Base-by-base conservation (phyloP, 805 yeast species). In the Candida parachauliodes region DNA sequence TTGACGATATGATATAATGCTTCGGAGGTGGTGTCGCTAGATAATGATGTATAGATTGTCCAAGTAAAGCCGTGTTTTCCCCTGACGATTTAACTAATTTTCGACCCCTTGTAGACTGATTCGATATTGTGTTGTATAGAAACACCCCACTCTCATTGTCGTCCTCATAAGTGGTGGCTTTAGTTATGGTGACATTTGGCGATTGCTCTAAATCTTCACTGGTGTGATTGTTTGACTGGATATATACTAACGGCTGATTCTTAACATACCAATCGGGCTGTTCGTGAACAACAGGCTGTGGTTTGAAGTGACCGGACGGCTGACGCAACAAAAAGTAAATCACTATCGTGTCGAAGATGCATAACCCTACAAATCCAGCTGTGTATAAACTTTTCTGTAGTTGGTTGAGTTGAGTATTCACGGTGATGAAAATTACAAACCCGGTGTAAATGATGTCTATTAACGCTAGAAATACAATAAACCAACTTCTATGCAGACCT, bases 211-310 rank as follows among this genome's bases (percentile, higher is more conserved):
- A 16, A 18, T 29, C 24, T 6, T 9, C 24, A 18, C 12, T 17
- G 8, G 23, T 29, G 16, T 24, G 28, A 8, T 14, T 14, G 5
- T 10, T 9, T 14, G 28, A n/a, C 12, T 34, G 17, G n/a, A n/a
- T n/a, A 17, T 7, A 32, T 29, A 34, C 32, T 34, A 39, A 41
- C 35, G 28, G 39, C 47, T 41, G 55, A 54, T 40, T 40, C 17
- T 37, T 31, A 14, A 60, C 54, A 49, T 64, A 65, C 72, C 70
- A 65, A 38, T 60, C 66, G 1, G 69, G 68, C 32, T 60, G 59
- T 28, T 26, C 39, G 25, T 41, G 29, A 29, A 38, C 15, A 23
- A 27, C 15, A 9, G 30, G 30, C 15, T 27, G 30, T 27, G 16
- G 30, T 15, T 27, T 27, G 30, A 12, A 10, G 16, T n/a, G 14